Base-by-base conservation (phyloP, 169 alveolate species). In the Plasmodium gonderi region DNA sequence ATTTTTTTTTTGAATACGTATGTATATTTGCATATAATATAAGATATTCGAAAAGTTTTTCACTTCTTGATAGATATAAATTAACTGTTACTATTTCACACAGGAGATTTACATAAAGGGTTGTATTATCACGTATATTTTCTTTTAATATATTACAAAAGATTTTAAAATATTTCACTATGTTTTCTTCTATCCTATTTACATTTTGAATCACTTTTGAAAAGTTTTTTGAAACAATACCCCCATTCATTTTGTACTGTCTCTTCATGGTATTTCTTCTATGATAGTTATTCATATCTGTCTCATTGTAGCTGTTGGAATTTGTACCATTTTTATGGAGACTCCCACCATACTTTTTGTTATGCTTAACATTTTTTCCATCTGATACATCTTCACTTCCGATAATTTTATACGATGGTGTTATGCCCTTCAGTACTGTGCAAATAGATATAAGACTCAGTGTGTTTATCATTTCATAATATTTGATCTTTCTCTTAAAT, bases 21-120 rank as follows among this genome's bases (percentile, higher is more conserved):
- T 40, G 26, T 7, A 44, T 26, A 78, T 89, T 89, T 4, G 90
- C 17, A 89, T 89, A 89, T 36, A 64, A 11, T 14, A 79, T 29
- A 68, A 89, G 80, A 11, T 64, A 89, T 7, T 78, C 76, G 17
- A 77, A 89, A 40, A 89, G 75, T 12, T 51, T 17, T 77, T 89
- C 90, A 44, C 65, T 45, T 44, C 42, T 77, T 17, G 94, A 89
- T 3, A 89, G 54, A 36, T 89, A 31, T 26, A 89, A 77, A 89
- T 89, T 89, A 11, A 89, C 94, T 2, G 82, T 78, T 29, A 89
- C 80, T 7, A 89, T 76, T 77, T 89, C 94, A 38, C 94, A 89
- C 26, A 89, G 20, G n/a, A 89, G 74, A 78, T 89, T 89, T 36
- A 89, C 94, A 78, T 64, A 89, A 8, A 89, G 80, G 49, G 54